phyloP scores from a whole-genome alignment of 2,329 filamentous ascomycete species.

The Trichoderma sp. region DNA sequence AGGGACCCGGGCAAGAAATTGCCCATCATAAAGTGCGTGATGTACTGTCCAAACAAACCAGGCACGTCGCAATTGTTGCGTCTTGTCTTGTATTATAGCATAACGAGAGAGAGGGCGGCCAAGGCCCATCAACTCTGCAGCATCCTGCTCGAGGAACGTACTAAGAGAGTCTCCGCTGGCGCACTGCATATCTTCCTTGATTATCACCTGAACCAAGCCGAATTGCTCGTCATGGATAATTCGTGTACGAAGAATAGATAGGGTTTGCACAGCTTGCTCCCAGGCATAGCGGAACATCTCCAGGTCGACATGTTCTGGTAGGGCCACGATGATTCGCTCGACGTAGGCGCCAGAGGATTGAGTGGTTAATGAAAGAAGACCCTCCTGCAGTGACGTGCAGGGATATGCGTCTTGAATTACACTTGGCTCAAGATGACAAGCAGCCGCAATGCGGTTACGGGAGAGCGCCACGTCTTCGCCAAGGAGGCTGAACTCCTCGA shows the following conservation, averaged over 20 bases:
- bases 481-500: too few species aligned
- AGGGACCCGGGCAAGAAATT: too few species aligned
- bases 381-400: conserved; percentile 39
- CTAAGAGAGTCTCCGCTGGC: conserved; percentile 29
- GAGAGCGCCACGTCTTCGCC: too few species aligned
- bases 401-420: conserved; percentile 37
- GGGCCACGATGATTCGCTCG: conserved; percentile 20
- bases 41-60: conserved; percentile 46
- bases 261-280: neutral
- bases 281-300: conserved; percentile 13
- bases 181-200: conserved; percentile 40
- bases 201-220: conserved; percentile 47
- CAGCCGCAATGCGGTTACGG: too few species aligned
- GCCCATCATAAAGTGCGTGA: conserved; percentile 52
- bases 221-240: conserved; percentile 44
- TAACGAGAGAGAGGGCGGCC: conserved; percentile 45
- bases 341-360: conserved; percentile 26
- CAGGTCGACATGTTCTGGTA: neutral
- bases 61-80: conserved; percentile 36
- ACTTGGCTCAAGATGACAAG: too few species aligned
- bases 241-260: conserved; percentile 44
- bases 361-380: conserved; percentile 35
- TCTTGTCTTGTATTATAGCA: conserved; percentile 37
- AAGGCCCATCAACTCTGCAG: conserved; percentile 38
- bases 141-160: conserved; percentile 40